Conservation (phyloP, 257 asterid genomes). For the Mitragyna speciosa region DNA sequence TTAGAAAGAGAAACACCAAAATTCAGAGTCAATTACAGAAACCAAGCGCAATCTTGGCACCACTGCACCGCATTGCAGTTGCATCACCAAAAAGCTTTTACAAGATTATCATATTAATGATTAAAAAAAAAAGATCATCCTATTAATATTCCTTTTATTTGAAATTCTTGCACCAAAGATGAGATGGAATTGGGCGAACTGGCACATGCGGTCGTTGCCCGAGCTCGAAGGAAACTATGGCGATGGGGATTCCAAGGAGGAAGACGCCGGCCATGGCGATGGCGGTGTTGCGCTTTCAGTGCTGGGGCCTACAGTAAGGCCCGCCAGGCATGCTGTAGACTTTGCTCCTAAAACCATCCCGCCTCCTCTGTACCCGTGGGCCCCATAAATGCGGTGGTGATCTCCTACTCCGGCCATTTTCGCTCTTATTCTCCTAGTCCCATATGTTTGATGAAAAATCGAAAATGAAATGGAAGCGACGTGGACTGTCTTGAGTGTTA, state of each 20-base stretch:
- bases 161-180: slow-evolving; percentile 62
- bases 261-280: slow-evolving; percentile 88
- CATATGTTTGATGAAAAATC: no score
- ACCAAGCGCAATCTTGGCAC: not conserved
- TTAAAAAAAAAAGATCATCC: no score
- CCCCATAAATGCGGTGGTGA: slow-evolving; percentile 22
- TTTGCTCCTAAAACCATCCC: slow-evolving; percentile 78
- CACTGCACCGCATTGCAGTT: not conserved
- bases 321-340: slow-evolving; percentile 95
- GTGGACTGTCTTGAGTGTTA: not conserved
- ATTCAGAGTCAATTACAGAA: slow-evolving; percentile 10
- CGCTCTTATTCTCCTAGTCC: not conserved
- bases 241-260: slow-evolving; percentile 77
- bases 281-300: slow-evolving; percentile 98
- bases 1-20: slow-evolving; percentile 1
- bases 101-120: not conserved
- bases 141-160: slow-evolving; percentile 45
- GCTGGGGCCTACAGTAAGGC: slow-evolving; percentile 84
- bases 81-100: slow-evolving; percentile 9
- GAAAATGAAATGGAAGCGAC: not conserved
- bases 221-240: slow-evolving; percentile 81
- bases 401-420: slow-evolving; percentile 84
- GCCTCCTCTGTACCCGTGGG: slow-evolving; percentile 60
- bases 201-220: slow-evolving; percentile 66
- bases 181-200: slow-evolving; percentile 56